Evolutionary conservation across 257 asterid species (phyloP).

Genomic region (Nicotiana tomentosiformis): DNA sequence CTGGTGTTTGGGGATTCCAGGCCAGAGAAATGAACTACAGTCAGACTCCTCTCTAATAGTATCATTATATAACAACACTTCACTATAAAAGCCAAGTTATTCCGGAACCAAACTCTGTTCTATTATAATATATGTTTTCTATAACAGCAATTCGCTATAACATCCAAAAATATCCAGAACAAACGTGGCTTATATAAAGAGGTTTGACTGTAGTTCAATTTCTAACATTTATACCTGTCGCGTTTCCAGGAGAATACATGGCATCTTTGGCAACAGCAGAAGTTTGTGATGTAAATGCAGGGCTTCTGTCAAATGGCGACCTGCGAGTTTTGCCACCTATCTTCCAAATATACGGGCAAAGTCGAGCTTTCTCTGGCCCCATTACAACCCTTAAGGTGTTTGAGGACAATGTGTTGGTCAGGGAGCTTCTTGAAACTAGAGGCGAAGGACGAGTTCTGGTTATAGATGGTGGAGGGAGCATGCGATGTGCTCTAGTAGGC

Average conservation of each 20-base stretch:
- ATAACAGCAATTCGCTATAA: no score
- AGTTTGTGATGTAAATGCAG: slow-evolving; percentile 62
- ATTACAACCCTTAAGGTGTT: slow-evolving; percentile 64
- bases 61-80: no score
- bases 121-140: no score
- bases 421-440: slow-evolving; percentile 65
- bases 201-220: neutral
- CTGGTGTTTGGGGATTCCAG: no score
- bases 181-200: no score
- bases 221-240: neutral
- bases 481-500: slow-evolving; percentile 74
- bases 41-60: no score
- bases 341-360: slow-evolving; percentile 69
- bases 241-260: slow-evolving; percentile 36
- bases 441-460: slow-evolving; percentile 78
- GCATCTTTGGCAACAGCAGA: slow-evolving; percentile 78
- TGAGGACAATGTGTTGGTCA: slow-evolving; percentile 74
- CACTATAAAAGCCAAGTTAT: no score
- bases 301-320: slow-evolving; percentile 54
- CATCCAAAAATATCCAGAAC: no score
- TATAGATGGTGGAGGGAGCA: slow-evolving; percentile 84
- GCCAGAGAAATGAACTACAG: neutral
- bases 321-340: slow-evolving; percentile 68
- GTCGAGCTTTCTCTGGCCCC: slow-evolving; percentile 62
- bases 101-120: no score